Conservation (phyloP, 2,329 filamentous ascomycete species). For the Fusarium sterilihyphosum region DNA sequence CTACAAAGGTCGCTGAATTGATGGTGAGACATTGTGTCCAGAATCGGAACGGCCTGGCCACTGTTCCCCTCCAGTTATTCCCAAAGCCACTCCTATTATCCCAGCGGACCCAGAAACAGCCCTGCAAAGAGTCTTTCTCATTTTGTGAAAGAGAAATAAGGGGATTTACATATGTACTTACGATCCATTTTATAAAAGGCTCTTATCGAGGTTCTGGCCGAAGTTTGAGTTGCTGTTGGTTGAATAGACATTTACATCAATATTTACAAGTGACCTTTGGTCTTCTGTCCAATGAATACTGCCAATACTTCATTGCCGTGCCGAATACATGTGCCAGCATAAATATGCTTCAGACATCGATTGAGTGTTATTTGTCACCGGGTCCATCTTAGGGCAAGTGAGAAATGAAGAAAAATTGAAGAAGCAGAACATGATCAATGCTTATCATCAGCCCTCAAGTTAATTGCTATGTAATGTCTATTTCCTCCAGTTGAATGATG, state of each 20-base stretch:
- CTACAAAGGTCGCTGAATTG: too few relatives aligned
- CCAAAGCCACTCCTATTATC: accelerated
- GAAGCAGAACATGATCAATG: accelerated
- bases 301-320: accelerated
- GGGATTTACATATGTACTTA: accelerated
- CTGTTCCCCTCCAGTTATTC: accelerated
- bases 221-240: too few relatives aligned
- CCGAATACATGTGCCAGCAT: accelerated
- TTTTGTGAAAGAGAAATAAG: accelerated
- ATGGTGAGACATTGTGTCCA: not conserved
- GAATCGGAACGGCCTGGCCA: too few relatives aligned
- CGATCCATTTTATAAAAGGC: not conserved
- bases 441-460: accelerated
- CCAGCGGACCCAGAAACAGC: not conserved
- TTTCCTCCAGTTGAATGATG: accelerated
- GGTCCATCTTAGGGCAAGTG: accelerated
- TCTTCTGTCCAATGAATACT: accelerated
- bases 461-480: not conserved
- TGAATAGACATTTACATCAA: accelerated
- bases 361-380: too few relatives aligned
- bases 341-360: accelerated
- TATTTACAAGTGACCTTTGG: accelerated
- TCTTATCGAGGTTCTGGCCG: accelerated
- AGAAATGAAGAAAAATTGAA: accelerated
- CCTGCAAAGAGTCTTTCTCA: not conserved